Evolutionary conservation across 2,329 filamentous ascomycete genomes (phyloP), one percentile per base, ranked within the genome.

Genomic region (Xylariaceae sp.): DNA sequence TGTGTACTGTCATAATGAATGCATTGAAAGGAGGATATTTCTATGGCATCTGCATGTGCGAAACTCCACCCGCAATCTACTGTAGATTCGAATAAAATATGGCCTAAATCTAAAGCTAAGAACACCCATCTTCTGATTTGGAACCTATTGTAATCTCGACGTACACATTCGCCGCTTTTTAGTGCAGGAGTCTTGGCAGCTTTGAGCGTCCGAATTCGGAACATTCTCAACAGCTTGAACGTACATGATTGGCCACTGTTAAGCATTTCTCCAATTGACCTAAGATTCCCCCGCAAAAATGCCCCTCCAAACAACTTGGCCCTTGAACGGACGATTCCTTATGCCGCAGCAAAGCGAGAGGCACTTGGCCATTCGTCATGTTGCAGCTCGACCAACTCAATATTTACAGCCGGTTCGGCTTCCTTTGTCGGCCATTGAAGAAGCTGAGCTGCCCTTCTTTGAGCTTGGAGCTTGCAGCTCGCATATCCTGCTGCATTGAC

Each of bases 311-410:
- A 11, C n/a, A n/a, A n/a, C n/a, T n/a, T n/a, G n/a, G n/a, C n/a
- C n/a, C n/a, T n/a, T n/a, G n/a, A n/a, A n/a, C n/a, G n/a, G n/a
- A n/a, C n/a, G n/a, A n/a, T n/a, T n/a, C n/a, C 40, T 60, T 62
- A 49, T 57, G 60, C 60, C 60, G 60, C 33, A 50, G 54, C 50
- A 61, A 62, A 62, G 60, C 60, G 60, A 59, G 41, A 2, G 16
- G 5, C 23, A 3, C 16, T 47, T 41, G 11, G n/a, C 18, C 15
- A 20, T 36, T 47, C 46, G 46, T 55, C 24, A 53, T 35, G 36
- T 8, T 18, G 21, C 47, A 50, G 49, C 48, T 52, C 23, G 18
- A 44, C 46, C 29, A 55, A 46, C 39, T 20, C 52, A 53, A 53
- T 27, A 53, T 48, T 30, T 35, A 40, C 32, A 45, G 50, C 53